Evolutionary conservation across 2,329 filamentous ascomycete species (phyloP).

Genomic region (Pseudogymnoascus sp.): DNA sequence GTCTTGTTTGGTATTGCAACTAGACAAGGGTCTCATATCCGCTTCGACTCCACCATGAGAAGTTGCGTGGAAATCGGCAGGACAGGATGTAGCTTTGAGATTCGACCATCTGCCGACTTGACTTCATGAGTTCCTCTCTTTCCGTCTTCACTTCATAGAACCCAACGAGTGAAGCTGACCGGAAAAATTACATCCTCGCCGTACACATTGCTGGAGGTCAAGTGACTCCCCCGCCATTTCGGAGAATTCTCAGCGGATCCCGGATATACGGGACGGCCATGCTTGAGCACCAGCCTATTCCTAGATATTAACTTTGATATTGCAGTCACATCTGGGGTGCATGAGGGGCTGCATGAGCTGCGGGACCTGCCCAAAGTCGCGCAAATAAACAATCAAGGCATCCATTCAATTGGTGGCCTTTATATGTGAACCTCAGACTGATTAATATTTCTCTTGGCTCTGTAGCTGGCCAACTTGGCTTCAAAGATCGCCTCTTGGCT

Average conservation of each 20-base stretch:
- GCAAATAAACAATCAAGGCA: background rate
- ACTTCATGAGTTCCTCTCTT: too few species aligned
- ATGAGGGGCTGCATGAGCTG: background rate
- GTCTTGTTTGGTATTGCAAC: background rate
- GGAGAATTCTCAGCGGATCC: background rate
- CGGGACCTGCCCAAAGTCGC: background rate
- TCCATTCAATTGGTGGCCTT: background rate
- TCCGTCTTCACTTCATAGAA: too few species aligned
- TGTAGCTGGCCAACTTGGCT: background rate
- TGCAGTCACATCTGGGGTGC: background rate
- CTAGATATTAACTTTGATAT: constrained; percentile 2
- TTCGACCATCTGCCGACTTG: too few species aligned
- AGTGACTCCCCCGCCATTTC: constrained; percentile 2
- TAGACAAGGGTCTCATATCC: background rate
- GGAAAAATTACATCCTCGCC: background rate
- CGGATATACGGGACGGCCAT: background rate
- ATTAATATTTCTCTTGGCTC: background rate
- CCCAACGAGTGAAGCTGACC: background rate
- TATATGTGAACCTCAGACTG: background rate
- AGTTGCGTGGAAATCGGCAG: background rate
- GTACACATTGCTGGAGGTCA: background rate
- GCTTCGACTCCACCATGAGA: background rate
- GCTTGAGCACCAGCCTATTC: background rate
- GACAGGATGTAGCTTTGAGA: background rate
- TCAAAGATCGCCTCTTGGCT: background rate